Evolutionary conservation across 768 basidiomycete genomes (phyloP).

Genomic region (Tulasnella sp.): DNA sequence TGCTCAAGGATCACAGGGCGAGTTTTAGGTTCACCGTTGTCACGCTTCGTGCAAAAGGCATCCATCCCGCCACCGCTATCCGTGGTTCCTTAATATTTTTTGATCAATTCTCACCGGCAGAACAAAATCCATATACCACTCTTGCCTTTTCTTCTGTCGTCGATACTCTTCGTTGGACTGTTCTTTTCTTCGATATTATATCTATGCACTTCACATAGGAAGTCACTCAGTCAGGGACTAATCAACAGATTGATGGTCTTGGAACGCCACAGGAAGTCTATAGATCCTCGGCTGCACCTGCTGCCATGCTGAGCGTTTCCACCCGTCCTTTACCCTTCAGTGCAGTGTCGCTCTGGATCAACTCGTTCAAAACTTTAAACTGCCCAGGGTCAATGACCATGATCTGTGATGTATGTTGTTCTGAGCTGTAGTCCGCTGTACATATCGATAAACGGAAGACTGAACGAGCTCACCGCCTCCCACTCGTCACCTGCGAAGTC

Average conservation of each 20-base stretch:
- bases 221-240: not conserved
- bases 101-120: not conserved
- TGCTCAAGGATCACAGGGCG: slow-evolving; percentile 72
- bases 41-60: not conserved
- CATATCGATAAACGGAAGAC: not conserved
- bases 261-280: not conserved
- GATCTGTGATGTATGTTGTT: slow-evolving; percentile 40
- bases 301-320: slow-evolving; percentile 44
- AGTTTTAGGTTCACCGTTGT: slow-evolving; percentile 41
- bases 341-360: slow-evolving; percentile 85
- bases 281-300: slow-evolving; percentile 1
- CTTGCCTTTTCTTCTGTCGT: not conserved
- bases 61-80: not conserved
- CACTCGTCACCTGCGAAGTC: slow-evolving; percentile 64
- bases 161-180: not conserved
- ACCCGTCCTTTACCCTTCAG: slow-evolving; percentile 56
- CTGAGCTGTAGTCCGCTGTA: not conserved
- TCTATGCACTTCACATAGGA: not conserved
- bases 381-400: slow-evolving; percentile 88
- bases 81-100: not conserved
- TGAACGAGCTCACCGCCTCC: slow-evolving; percentile 60
- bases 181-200: not conserved
- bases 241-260: not conserved
- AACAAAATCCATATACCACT: not conserved
- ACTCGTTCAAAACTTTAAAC: slow-evolving; percentile 79